Base-by-base conservation (phyloP, 2,329 filamentous ascomycete genomes). In the Huntiella moniliformis region DNA sequence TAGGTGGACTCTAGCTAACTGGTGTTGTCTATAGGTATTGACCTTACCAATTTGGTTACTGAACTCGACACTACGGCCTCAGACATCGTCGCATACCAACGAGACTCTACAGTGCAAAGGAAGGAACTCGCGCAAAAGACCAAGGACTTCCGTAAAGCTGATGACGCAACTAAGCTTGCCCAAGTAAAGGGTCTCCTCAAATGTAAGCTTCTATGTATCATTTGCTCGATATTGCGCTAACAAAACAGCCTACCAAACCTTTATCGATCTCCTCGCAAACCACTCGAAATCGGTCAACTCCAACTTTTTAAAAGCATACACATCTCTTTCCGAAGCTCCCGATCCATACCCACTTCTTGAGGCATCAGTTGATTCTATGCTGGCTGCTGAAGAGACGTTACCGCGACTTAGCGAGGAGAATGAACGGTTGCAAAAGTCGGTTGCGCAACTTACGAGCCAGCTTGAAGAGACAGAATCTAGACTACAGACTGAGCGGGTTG, bases 101-200 rank as follows among this genome's bases (percentile, higher is more conserved):
- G 87, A 55, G 91, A 96, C 61, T 84, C 88, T n/a, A 81, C 94
- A 4, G 79, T 95, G 0, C 88, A 98, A 60, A 74, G 91, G 45
- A 98, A 98, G 59, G 92, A 98, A 51, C 68, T 98, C 15, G 91
- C 92, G n/a, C 87, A 95, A 58, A 96, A 95, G 69, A 98, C 91
- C 1, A 98, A 98, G 57, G 88, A 96, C 56, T 98, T 96, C 55
- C 73, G 87, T 51, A 96, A 95, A 61, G 71, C 93, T 8, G 88
- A 96, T 55, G 86, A 98, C 67, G 67, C 80, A 8, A 75, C 74
- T 47, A 98, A 96, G 61, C 65, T 98, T 45, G 68, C 70, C 4
- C 91, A 98, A 61, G 77, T 93, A 65, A 98, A 96, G 63, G 76
- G 76, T 35, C 65, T 98, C 43, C 64, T 98, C 49, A 95, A 94